Conservation (phyloP, 345 rosid genomes). For the Trapa incisa region DNA sequence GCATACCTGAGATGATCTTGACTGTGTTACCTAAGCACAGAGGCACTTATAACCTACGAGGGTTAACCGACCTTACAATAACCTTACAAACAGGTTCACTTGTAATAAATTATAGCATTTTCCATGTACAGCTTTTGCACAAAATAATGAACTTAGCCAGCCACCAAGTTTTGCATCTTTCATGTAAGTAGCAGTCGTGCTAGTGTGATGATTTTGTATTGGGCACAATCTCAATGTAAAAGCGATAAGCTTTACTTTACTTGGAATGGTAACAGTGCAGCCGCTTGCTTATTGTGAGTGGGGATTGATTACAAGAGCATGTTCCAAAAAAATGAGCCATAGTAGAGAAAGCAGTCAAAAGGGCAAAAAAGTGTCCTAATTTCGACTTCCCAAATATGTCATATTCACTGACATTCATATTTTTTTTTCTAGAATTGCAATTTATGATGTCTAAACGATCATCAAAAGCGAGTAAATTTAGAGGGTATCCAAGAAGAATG, state of each 20-base stretch:
- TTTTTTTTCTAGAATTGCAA: not conserved
- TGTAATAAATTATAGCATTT: no score
- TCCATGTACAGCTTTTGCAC: no score
- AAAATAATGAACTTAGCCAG: no score
- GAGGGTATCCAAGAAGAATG: no score
- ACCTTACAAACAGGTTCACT: no score
- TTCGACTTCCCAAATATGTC: slow-evolving; percentile 15
- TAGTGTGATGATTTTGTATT: no score
- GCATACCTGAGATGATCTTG: no score
- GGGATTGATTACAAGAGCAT: not conserved
- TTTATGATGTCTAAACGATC: not conserved
- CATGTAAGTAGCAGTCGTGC: not conserved
- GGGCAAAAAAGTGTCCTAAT: slow-evolving; percentile 18
- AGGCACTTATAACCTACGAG: no score
- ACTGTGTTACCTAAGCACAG: no score
- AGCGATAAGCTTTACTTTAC: slow-evolving; percentile 14
- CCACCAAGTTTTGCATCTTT: not conserved
- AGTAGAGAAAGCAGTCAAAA: slow-evolving; percentile 16
- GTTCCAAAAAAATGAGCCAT: slow-evolving; percentile 9
- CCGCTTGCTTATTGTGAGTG: not conserved
- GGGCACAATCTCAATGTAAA: not conserved
- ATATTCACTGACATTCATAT: slow-evolving; percentile 9
- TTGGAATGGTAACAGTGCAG: slow-evolving; percentile 12
- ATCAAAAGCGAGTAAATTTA: no score
- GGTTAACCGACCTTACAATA: no score